A percentile compares a stretch with the other conserved stretches of the same genome.
Evolutionary conservation across 176 grass and related monocot species (phyloP).

Genomic region (Oryza officinalis): DNA sequence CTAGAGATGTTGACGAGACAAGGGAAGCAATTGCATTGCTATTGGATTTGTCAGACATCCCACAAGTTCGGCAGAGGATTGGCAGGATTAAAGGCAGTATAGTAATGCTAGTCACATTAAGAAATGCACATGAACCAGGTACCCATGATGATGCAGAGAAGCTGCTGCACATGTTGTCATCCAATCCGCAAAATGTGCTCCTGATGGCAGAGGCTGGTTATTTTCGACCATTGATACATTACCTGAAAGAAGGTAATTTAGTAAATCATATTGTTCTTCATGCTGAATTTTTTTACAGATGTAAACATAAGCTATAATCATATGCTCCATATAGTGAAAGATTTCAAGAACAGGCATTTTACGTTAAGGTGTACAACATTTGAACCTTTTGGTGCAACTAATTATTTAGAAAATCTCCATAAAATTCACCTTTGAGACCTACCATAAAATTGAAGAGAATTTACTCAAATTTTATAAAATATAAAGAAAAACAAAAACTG

Average conservation of each 20-base stretch:
- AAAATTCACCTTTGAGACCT: background rate
- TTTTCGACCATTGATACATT: conserved; percentile 63
- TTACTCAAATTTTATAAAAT: background rate
- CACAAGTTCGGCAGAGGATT: conserved; percentile 69
- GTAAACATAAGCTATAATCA: background rate
- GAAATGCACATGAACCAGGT: conserved; percentile 57
- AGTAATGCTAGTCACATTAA: conserved; percentile 71
- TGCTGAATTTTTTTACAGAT: background rate
- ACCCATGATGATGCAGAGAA: conserved; percentile 43
- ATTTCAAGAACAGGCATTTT: background rate
- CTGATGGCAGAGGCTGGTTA: conserved; percentile 89
- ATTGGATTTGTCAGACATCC: conserved; percentile 56
- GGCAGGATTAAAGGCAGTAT: conserved; percentile 84
- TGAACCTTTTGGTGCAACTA: background rate
- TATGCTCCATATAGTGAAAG: background rate
- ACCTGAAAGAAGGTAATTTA: conserved; percentile 74
- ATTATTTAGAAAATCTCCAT: background rate
- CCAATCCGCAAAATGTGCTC: conserved; percentile 78
- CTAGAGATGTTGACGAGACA: conserved; percentile 59
- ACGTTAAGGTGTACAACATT: background rate
- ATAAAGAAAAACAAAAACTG: background rate
- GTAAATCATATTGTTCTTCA: background rate
- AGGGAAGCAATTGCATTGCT: conserved; percentile 67
- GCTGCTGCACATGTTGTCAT: conserved; percentile 59
- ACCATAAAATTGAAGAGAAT: background rate